Conservation (phyloP, 2,329 filamentous ascomycete species). For the Nigrospora osmanthi region DNA sequence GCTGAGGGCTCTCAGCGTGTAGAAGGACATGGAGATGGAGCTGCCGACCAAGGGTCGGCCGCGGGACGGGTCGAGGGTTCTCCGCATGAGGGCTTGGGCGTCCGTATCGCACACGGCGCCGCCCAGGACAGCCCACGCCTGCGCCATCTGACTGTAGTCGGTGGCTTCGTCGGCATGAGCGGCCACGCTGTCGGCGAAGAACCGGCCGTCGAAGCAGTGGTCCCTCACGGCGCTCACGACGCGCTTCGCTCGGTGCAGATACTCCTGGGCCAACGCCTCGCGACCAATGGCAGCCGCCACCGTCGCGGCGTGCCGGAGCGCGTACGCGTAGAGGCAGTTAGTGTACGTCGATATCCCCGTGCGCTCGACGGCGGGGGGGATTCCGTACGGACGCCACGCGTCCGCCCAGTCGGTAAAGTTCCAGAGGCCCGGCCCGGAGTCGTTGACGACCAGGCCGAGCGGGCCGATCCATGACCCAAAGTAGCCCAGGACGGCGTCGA, state of each 20-base stretch:
- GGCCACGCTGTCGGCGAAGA: conserved; percentile 25
- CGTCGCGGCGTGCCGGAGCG: conserved; percentile 21
- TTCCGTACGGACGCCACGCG: too few relatives aligned
- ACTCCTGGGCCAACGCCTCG: conserved; percentile 20
- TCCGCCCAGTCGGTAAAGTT: too few relatives aligned
- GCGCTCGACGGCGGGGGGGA: too few relatives aligned
- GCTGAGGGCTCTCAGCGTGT: conserved; percentile 7
- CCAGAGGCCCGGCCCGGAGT: too few relatives aligned
- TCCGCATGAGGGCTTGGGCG: background rate
- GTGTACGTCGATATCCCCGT: conserved; percentile 1
- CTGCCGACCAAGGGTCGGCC: too few relatives aligned
- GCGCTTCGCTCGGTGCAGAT: conserved; percentile 14
- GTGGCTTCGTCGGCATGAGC: conserved; percentile 15
- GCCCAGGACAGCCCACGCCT: conserved; percentile 25
- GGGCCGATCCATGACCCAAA: conserved; percentile 6
- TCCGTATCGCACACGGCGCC: conserved; percentile 16
- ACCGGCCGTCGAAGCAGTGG: conserved; percentile 24
- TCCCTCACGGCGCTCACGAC: conserved; percentile 15
- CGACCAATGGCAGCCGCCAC: conserved; percentile 23
- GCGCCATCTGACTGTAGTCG: conserved; percentile 24
- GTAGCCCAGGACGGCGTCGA: conserved; percentile 25
- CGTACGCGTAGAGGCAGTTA: conserved; percentile 29
- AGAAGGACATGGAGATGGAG: conserved; percentile 9
- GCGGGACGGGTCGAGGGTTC: too few relatives aligned
- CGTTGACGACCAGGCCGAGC: too few relatives aligned